Evolutionary conservation across 2,329 filamentous ascomycete genomes (phyloP).

Genomic region (Ilyonectria sp.): DNA sequence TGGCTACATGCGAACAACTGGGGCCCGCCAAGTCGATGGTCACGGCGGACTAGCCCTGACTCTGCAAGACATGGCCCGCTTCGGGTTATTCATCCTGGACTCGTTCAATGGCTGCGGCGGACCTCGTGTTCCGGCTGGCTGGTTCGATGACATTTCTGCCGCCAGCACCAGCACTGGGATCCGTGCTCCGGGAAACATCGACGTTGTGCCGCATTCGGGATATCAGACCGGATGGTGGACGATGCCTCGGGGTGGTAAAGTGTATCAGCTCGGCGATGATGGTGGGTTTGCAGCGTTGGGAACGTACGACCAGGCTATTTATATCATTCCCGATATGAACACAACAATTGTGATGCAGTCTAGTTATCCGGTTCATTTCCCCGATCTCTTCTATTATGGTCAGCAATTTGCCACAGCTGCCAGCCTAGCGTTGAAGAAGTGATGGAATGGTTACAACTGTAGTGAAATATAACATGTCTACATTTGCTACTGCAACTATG

Average conservation of each 20-base stretch:
- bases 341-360: constrained; percentile 5
- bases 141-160: constrained; percentile 5
- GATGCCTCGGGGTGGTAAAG: neutral
- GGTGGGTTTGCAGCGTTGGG: constrained; percentile 1
- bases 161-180: neutral
- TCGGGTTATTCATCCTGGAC: constrained; percentile 1
- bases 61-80: constrained; percentile 8
- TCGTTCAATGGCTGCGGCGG: neutral
- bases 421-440: too few species aligned
- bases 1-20: constrained; percentile 6
- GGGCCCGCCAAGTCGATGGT: constrained; percentile 1
- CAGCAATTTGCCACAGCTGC: too few species aligned
- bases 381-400: too few species aligned
- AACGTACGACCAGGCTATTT: constrained; percentile 1
- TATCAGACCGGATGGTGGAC: constrained; percentile 15
- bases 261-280: constrained; percentile 2
- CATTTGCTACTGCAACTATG: too few species aligned
- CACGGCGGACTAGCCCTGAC: constrained; percentile 5
- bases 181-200: neutral
- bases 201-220: neutral
- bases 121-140: neutral
- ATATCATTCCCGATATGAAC: constrained; percentile 1
- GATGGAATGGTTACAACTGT: too few species aligned
- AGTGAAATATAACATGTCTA: too few species aligned
- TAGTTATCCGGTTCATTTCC: neutral